These are phyloP conservation scores for Lecanicillium sp. DNA, from an alignment of 2,329 filamentous ascomycete genomes.

Conservation along the genomic window DNA sequence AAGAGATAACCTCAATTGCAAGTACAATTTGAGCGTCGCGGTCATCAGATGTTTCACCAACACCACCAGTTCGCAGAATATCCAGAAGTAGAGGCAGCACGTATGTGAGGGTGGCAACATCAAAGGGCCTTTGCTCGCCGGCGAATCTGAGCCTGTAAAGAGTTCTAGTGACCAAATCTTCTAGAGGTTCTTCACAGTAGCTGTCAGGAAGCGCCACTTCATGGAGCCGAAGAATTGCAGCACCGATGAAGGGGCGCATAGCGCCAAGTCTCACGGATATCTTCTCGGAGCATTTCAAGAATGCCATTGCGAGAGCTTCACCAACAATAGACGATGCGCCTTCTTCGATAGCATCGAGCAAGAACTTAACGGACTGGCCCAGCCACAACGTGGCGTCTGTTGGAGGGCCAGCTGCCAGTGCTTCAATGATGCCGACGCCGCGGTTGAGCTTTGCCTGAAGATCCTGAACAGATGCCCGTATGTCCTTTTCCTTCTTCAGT, in stretches of 20 bases:
- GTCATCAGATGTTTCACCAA: slow-evolving; percentile 67
- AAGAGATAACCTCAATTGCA: slow-evolving; percentile 80
- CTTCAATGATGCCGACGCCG: slow-evolving; percentile 79
- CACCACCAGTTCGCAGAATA: slow-evolving; percentile 72
- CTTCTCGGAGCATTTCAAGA: slow-evolving; percentile 72
- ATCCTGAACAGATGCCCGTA: slow-evolving; percentile 64
- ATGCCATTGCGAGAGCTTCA: slow-evolving; percentile 69
- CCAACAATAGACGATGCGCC: slow-evolving; percentile 79
- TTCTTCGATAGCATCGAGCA: slow-evolving; percentile 69
- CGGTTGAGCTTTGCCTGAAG: slow-evolving; percentile 68
- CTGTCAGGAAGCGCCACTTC: slow-evolving; percentile 67
- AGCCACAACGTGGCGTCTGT: slow-evolving; percentile 88
- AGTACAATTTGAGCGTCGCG: slow-evolving; percentile 85
- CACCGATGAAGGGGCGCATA: slow-evolving; percentile 75
- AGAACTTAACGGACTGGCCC: slow-evolving; percentile 66
- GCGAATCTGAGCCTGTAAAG: slow-evolving; percentile 86
- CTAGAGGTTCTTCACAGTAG: slow-evolving; percentile 72
- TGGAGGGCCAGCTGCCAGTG: slow-evolving; percentile 79
- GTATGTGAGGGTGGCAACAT: slow-evolving; percentile 81
- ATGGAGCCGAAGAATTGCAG: slow-evolving; percentile 76
- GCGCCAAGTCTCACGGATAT: slow-evolving; percentile 68
- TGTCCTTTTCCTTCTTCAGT: slow-evolving; percentile 75
- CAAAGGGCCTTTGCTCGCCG: slow-evolving; percentile 89
- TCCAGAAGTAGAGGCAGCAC: slow-evolving; percentile 75
- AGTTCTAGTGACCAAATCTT: slow-evolving; percentile 77